Percentiles rank a stretch among this genome's conserved stretches.
Evolutionary conservation across 352 stramenopile genomes (phyloP).

Genomic region (Globisporangium paddicum): DNA sequence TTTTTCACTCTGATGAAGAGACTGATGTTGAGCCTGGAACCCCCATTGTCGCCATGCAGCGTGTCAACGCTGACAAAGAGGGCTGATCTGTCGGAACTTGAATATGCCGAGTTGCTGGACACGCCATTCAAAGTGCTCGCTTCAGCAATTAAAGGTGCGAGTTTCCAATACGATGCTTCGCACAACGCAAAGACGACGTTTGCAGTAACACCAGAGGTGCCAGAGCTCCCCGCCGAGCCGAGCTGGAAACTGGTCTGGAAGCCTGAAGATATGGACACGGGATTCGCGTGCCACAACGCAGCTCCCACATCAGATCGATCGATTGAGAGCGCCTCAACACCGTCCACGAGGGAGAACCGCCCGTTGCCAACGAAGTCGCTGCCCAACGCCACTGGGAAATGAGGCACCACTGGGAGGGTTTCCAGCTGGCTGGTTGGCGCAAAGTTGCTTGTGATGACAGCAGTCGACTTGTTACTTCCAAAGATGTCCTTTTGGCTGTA

Average conservation of each 20-base stretch:
- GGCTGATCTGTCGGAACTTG: constrained; percentile 23
- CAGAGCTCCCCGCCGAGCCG: constrained; percentile 6
- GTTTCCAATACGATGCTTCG: constrained; percentile 67
- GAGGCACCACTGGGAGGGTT: constrained; percentile 34
- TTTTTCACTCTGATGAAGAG: constrained; percentile 40
- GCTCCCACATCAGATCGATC: constrained; percentile 21
- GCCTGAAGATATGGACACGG: constrained; percentile 30
- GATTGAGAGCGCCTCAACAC: constrained; percentile 18
- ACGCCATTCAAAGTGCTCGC: constrained; percentile 14
- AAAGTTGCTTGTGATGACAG: constrained; percentile 21
- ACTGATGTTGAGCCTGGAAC: constrained; percentile 29
- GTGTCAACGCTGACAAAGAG: constrained; percentile 32
- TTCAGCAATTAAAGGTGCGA: constrained; percentile 43
- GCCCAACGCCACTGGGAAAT: constrained; percentile 33
- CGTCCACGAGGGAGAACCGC: constrained; percentile 30
- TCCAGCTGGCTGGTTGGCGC: constrained; percentile 19
- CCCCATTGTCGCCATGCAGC: not conserved
- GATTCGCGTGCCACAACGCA: constrained; percentile 43
- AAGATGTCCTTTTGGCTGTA: constrained; percentile 16
- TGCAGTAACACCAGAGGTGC: constrained; percentile 4
- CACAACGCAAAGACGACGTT: constrained; percentile 54
- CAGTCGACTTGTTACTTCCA: not conserved
- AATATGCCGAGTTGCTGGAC: constrained; percentile 1
- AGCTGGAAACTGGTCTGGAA: constrained; percentile 51
- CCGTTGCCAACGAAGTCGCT: constrained; percentile 39